These are phyloP conservation scores for Vitis rupestris DNA, from an alignment of 164 flowering plant genomes.

Conservation along the genomic window DNA sequence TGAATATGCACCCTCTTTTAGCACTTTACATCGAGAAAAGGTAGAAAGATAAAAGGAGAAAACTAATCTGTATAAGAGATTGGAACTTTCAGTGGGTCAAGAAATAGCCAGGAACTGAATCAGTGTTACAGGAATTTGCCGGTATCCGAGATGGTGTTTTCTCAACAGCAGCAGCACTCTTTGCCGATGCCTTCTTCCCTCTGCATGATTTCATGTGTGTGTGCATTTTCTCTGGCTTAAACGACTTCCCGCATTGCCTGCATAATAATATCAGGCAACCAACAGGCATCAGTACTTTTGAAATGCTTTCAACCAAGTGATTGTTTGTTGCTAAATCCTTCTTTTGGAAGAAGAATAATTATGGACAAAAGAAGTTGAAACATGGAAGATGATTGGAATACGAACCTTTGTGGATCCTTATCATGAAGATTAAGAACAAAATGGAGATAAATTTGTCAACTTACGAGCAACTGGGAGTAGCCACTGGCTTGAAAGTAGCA, in stretches of 20 bases:
- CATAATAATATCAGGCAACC: not conserved
- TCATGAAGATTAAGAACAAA: not conserved
- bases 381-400: not conserved
- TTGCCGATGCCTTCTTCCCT: conserved; percentile 48
- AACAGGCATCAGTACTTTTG: too few relatives aligned
- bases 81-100: conserved; percentile 15
- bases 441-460: conserved; percentile 14
- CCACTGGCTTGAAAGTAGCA: conserved; percentile 34
- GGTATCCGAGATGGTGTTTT: conserved; percentile 5
- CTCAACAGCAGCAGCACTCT: conserved; percentile 15
- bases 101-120: conserved; percentile 12
- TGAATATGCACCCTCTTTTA: not conserved
- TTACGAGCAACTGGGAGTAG: conserved; percentile 66
- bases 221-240: conserved; percentile 77
- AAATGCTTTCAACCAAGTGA: too few relatives aligned
- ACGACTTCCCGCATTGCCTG: conserved; percentile 80
- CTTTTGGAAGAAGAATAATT: too few relatives aligned
- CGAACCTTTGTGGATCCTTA: not conserved
- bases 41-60: not conserved
- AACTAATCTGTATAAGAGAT: not conserved
- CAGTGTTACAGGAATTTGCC: conserved; percentile 5
- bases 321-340: too few relatives aligned
- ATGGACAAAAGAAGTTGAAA: too few relatives aligned
- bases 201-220: conserved; percentile 74
- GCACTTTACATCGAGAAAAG: not conserved